Evolutionary conservation across 2,329 filamentous ascomycete genomes (phyloP), one percentile per base, ranked within the genome.

Genomic region (Phaeophleospora eucalypticola): DNA sequence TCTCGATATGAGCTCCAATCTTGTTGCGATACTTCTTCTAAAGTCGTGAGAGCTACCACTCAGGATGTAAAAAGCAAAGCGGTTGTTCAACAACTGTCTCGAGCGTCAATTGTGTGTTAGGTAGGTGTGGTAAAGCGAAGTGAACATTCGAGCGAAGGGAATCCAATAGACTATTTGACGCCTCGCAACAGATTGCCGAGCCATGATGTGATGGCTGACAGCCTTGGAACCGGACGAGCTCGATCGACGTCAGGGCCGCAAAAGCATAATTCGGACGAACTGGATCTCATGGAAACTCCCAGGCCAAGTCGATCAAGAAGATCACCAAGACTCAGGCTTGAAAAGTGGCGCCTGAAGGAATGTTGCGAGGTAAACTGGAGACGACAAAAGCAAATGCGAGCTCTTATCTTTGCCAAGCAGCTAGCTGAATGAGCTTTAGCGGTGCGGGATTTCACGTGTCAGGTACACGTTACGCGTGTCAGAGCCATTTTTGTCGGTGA

Each of bases 171-270:
- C 16, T 16, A 16, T 32, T 19, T 46, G 32, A 41, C 21, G 36
- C 15, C 18, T 36, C 18, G 18, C 38, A 33, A 34, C 44, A 35
- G 17, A 24, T 18, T 19, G 36, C 35, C 37, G 32, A 18, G 43
- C 43, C 44, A 46, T 41, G 44, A 36, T 41, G 38, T 27, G 12
- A 36, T 46, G 44, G 44, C 29, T 12, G 17, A 24, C 38, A 36
- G 24, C 27, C 20, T 27, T 16, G 43, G 20, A n/a, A 10, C 16
- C 43, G 16, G n/a, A 45, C n/a, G 27, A 21, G 36, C 27, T 38
- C 38, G 44, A 46, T 46, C 44, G 37, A 35, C 37, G 20, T 21
- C 38, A 39, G 38, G 38, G 32, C 17, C 20, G 15, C 2, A 37
- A 27, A 41, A 45, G 43, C 35, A 18, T 37, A 37, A 36, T 16